These are phyloP conservation scores for Apostasia ramifera DNA, from an alignment of 106 monocot species.

Conservation along the genomic window DNA sequence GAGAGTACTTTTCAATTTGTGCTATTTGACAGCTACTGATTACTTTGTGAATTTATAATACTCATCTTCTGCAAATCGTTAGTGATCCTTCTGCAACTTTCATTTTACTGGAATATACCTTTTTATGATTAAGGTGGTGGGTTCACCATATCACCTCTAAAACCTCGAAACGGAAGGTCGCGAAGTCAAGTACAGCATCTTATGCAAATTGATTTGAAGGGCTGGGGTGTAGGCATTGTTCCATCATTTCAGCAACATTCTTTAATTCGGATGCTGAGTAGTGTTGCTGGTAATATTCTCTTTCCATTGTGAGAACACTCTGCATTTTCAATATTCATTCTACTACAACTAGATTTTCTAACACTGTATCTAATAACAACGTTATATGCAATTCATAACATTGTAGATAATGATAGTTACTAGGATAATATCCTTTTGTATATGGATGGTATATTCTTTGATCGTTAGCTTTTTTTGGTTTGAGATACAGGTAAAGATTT, in stretches of 20 bases:
- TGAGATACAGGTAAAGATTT: no score
- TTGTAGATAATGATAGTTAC: no score
- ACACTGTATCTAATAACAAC: not conserved
- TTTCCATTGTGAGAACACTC: not conserved
- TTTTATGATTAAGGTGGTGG: slow-evolving; percentile 40
- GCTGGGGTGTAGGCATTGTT: slow-evolving; percentile 43
- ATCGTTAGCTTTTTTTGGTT: no score
- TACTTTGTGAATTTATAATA: not conserved
- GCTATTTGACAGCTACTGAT: not conserved
- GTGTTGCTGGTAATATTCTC: slow-evolving; percentile 50
- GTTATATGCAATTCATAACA: no score
- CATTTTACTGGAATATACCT: not conserved
- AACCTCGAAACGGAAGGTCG: slow-evolving; percentile 43
- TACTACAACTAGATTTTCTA: not conserved
- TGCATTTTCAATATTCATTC: no score
- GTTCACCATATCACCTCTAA: slow-evolving; percentile 58
- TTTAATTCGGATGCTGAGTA: slow-evolving; percentile 59
- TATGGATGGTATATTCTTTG: no score
- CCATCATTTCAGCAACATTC: slow-evolving; percentile 66
- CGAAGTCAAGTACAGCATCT: slow-evolving; percentile 59
- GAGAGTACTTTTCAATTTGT: slow-evolving; percentile 35
- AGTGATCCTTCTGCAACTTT: not conserved
- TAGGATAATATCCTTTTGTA: no score
- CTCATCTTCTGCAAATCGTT: not conserved
- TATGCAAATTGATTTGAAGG: slow-evolving; percentile 75